phyloP scores from a whole-genome alignment of 768 basidiomycete species.

The Rhodotorula sphaerocarpa region DNA sequence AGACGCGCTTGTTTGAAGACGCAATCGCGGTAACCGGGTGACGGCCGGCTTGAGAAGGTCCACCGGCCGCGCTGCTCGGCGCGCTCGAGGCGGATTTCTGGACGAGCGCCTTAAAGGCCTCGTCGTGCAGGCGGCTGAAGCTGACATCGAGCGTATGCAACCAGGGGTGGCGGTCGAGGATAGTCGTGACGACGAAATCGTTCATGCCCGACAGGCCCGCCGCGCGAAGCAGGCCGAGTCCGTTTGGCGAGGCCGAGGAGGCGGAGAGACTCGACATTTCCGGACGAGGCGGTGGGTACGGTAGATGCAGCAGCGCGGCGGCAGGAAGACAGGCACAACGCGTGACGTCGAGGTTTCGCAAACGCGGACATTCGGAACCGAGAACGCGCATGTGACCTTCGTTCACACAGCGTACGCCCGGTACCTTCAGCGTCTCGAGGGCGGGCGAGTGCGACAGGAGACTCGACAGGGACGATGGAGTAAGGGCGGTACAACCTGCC shows the following conservation, averaged over 20 bases:
- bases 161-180: constrained; percentile 40
- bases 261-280: not conserved
- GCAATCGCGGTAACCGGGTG: constrained; percentile 43
- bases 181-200: constrained; percentile 39
- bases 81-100: constrained; percentile 46
- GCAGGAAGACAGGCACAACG: constrained; percentile 58
- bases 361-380: constrained; percentile 53
- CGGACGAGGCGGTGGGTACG: constrained; percentile 43
- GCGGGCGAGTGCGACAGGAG: constrained; percentile 61
- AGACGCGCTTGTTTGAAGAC: constrained; percentile 51
- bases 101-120: not conserved
- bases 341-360: constrained; percentile 68
- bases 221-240: constrained; percentile 57
- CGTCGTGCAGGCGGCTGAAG: not conserved
- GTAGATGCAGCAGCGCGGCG: constrained; percentile 44
- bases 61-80: constrained; percentile 51
- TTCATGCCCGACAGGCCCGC: constrained; percentile 53
- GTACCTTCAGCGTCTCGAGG: constrained; percentile 61
- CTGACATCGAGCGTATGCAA: constrained; percentile 40
- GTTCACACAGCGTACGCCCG: constrained; percentile 61
- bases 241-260: not conserved
- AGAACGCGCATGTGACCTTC: constrained; percentile 67
- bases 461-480: constrained; percentile 59
- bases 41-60: constrained; percentile 47
- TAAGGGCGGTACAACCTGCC: constrained; percentile 60